Evolutionary conservation across 208 protist species (phyloP).

Genomic region (Leishmania lainsoni): DNA sequence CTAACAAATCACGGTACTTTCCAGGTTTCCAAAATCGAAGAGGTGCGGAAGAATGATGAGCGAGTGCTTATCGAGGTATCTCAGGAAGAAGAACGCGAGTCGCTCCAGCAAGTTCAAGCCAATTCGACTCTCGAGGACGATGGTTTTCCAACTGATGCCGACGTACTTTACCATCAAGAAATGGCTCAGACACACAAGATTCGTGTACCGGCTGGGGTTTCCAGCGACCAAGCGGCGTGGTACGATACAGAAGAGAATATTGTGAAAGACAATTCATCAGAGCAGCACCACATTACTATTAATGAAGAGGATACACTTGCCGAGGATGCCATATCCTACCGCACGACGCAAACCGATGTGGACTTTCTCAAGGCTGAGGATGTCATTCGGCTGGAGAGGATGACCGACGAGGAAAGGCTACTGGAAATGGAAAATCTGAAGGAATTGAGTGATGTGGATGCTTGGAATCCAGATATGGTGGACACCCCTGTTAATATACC

Average conservation of each 20-base stretch:
- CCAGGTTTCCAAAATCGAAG: conserved; percentile 72
- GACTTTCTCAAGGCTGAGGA: conserved; percentile 88
- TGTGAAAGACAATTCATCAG: conserved; percentile 18
- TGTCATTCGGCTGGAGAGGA: conserved; percentile 77
- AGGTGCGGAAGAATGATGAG: conserved; percentile 27
- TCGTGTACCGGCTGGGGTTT: conserved; percentile 68
- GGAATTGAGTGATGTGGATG: conserved; percentile 80
- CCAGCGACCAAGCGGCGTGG: conserved; percentile 77
- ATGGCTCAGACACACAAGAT: conserved; percentile 46
- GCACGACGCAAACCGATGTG: conserved; percentile 78
- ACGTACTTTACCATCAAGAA: conserved; percentile 62
- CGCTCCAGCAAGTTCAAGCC: conserved; percentile 74
- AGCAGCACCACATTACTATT: conserved; percentile 17
- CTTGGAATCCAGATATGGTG: conserved; percentile 87
- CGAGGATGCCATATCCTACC: conserved; percentile 65
- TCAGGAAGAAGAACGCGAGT: conserved; percentile 60
- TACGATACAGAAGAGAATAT: conserved; percentile 73
- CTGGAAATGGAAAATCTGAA: conserved; percentile 76
- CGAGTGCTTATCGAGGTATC: conserved; percentile 51
- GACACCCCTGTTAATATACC: conserved; percentile 85
- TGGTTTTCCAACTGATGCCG: conserved; percentile 70
- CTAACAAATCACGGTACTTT: conserved; percentile 90
- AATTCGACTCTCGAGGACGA: conserved; percentile 78
- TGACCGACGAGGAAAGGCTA: conserved; percentile 81
- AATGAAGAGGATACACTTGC: conserved; percentile 65